phyloP scores from a whole-genome alignment of 2,329 filamentous ascomycete species.

The Fusarium sp. region DNA sequence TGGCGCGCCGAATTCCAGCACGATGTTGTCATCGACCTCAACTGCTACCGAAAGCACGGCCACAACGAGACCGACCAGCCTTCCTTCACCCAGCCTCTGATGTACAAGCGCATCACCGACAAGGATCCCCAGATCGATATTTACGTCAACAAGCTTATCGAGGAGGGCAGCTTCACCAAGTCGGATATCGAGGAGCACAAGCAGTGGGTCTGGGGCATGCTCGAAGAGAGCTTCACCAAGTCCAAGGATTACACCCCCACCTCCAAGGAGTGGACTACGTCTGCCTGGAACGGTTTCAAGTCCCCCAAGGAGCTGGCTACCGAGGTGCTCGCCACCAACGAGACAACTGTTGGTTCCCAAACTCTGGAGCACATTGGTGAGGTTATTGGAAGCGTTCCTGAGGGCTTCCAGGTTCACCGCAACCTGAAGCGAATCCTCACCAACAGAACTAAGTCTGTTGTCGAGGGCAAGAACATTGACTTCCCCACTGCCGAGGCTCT shows the following conservation, averaged over 20 bases:
- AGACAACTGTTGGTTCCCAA: conserved; percentile 83
- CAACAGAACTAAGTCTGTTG: conserved; percentile 91
- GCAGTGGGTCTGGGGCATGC: conserved; percentile 99
- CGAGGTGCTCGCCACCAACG: conserved; percentile 92
- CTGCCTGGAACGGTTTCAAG: conserved; percentile 99
- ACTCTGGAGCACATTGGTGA: conserved; percentile 86
- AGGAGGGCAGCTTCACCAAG: conserved; percentile 96
- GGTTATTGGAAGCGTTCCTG: conserved; percentile 83
- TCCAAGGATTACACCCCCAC: conserved; percentile 98
- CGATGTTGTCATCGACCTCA: conserved; percentile 97
- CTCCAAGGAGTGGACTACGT: conserved; percentile 98
- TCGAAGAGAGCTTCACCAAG: conserved; percentile 96
- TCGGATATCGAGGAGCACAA: conserved; percentile 99
- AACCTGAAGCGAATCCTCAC: conserved; percentile 97
- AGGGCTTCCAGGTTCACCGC: conserved; percentile 90
- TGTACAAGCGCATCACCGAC: conserved; percentile 97
- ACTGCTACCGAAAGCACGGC: conserved; percentile 98
- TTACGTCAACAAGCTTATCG: conserved; percentile 91
- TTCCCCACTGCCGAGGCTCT: conserved; percentile 98
- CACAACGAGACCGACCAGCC: conserved; percentile 99
- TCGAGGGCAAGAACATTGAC: conserved; percentile 95
- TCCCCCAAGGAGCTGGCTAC: conserved; percentile 97
- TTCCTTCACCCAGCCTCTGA: conserved; percentile 98
- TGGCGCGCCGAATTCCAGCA: conserved; percentile 99
- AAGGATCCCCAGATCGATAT: conserved; percentile 90